Base-by-base conservation (phyloP, 2,329 filamentous ascomycete species). In the Stemphylium lycopersici region DNA sequence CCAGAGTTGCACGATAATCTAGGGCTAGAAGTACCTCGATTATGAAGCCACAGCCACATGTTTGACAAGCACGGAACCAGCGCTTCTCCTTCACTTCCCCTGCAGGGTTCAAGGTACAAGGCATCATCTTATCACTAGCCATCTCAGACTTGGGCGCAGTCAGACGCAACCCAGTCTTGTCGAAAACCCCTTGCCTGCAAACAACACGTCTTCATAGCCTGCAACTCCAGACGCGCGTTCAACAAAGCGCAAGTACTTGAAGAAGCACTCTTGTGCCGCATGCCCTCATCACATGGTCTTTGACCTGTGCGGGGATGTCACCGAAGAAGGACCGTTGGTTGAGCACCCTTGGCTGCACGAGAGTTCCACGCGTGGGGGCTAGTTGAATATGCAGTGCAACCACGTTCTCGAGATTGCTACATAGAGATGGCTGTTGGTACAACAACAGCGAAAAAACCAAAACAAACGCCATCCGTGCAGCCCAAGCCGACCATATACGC, bases 381-480 rank as follows among this genome's bases (percentile, higher is more conserved):
- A 24, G 33, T 29, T 29, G 26, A 20, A 20, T 24, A 16, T 32
- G 18, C 31, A 7, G 42, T 26, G 42, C 42, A 45, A 45, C 42
- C 32, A 3, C 16, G n/a, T 32, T 26, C 24, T 31, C 16, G 29
- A 37, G 16, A 48, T 26, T 46, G 43, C n/a, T 31, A 44, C 42
- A 41, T 29, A 29, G 26, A 29, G 26, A 10, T 47, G 20, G 15
- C 36, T 45, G 29, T 41, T n/a, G 47, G 50, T 48, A 47, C 55
- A 49, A 43, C 55, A 43, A 10, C 26, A 29, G 26, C 10, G 11
- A 29, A 29, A 11, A 29, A 29, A 29, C 3, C 26, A 29, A 29
- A 29, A 29, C 26, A 49, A 50, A 55, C 52, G 52, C 52, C 52
- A 15, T 10, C 18, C 40, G 52, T 55, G 52, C 52, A 52, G 38